A percentile compares a stretch with the other conserved stretches of the same genome.
Evolutionary conservation across 2,329 filamentous ascomycete species (phyloP).

Genomic region (Calonectria henricotiae): DNA sequence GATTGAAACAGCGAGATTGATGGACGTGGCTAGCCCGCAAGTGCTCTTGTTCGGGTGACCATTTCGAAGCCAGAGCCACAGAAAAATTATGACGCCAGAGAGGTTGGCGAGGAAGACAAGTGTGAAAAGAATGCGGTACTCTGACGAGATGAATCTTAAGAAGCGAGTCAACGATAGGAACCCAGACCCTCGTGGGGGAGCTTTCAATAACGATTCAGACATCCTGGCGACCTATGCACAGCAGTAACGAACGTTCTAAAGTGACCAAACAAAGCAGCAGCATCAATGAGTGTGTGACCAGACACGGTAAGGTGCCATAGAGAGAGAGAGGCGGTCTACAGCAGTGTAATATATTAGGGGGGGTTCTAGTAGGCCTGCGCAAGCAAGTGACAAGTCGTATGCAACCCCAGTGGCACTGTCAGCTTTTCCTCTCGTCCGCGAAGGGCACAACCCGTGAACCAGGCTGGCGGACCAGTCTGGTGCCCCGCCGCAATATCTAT

Average conservation of each 20-base stretch:
- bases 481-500: not conserved
- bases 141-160: slow-evolving; percentile 45
- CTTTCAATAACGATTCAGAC: slow-evolving; percentile 1
- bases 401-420: not conserved
- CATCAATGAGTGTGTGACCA: slow-evolving; percentile 10
- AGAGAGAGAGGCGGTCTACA: not conserved
- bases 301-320: slow-evolving; percentile 4
- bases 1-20: slow-evolving; percentile 2
- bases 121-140: slow-evolving; percentile 68
- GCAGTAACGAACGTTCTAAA: not conserved
- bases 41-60: slow-evolving; percentile 9
- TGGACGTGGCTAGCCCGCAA: not conserved
- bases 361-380: not conserved
- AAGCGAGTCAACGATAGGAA: slow-evolving; percentile 45
- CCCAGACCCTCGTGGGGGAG: slow-evolving; percentile 15
- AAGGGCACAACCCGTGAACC: slow-evolving; percentile 5
- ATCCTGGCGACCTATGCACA: not conserved
- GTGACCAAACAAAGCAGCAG: not conserved
- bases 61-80: slow-evolving; percentile 1
- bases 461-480: not conserved
- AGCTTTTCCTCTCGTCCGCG: not conserved
- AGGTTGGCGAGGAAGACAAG: slow-evolving; percentile 65
- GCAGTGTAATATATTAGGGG: slow-evolving; percentile 15
- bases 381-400: not conserved
- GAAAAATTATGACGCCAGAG: slow-evolving; percentile 40